These are phyloP conservation scores for Pseudogymnoascus sp. DNA, from an alignment of 2,329 filamentous ascomycete species.

Conservation along the genomic window DNA sequence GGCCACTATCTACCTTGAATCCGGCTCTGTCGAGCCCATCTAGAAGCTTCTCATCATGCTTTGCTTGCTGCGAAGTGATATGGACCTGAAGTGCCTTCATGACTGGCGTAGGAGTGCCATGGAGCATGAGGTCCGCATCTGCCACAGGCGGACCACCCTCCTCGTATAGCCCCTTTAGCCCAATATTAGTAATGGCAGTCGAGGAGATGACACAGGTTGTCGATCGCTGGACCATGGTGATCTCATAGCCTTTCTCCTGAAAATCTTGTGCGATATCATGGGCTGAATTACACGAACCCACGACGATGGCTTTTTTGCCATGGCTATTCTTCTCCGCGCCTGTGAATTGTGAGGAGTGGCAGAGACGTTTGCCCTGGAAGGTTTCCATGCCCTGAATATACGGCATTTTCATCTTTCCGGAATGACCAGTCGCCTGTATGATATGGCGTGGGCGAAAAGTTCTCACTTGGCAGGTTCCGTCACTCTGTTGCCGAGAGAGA, in stretches of 20 bases:
- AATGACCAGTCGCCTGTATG: conserved; percentile 44
- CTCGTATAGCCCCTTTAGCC: conserved; percentile 34
- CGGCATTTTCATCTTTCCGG: conserved; percentile 43
- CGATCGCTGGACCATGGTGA: conserved; percentile 63
- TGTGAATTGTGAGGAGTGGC: conserved; percentile 53
- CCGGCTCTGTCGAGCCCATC: conserved; percentile 46
- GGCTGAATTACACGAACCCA: conserved; percentile 61
- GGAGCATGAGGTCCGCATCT: conserved; percentile 55
- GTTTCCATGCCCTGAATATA: conserved; percentile 39
- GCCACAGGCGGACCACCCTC: conserved; percentile 47
- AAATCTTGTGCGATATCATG: conserved; percentile 65
- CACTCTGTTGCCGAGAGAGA: conserved; percentile 35
- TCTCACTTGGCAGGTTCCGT: conserved; percentile 31
- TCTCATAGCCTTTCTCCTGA: conserved; percentile 55
- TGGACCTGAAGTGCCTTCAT: conserved; percentile 51
- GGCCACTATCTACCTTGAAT: conserved; percentile 50
- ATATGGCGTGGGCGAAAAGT: conserved; percentile 40
- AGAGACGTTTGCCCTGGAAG: conserved; percentile 51
- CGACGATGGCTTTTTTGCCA: conserved; percentile 54
- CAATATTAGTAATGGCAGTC: conserved; percentile 34
- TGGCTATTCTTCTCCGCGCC: conserved; percentile 40
- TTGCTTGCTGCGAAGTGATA: conserved; percentile 31
- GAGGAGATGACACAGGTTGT: conserved; percentile 57
- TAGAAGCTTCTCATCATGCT: conserved; percentile 32
- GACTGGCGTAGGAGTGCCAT: conserved; percentile 50